phyloP scores from a whole-genome alignment of 805 yeast species.

The Metschnikowia gelsemii region DNA sequence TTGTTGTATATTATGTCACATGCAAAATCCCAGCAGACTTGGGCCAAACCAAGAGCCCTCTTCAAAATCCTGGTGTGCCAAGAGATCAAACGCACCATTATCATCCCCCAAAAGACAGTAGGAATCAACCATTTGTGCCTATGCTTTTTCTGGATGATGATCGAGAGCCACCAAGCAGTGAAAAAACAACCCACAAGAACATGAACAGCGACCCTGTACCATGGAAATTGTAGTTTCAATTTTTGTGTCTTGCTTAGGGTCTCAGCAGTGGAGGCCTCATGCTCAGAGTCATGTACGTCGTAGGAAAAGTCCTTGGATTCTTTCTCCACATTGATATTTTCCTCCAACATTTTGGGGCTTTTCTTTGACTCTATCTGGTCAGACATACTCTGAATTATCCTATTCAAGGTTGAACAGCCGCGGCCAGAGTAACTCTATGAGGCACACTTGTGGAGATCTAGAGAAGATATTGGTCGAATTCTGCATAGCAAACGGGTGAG shows the following conservation, averaged over 20 bases:
- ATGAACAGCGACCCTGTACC: slow-evolving; percentile 19
- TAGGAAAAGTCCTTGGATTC: slow-evolving; percentile 5
- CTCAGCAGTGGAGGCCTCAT: slow-evolving; percentile 9
- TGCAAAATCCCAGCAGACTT: slow-evolving; percentile 27
- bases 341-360: slow-evolving; percentile 8
- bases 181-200: slow-evolving; percentile 25
- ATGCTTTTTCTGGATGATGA: slow-evolving; percentile 48
- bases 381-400: slow-evolving; percentile 3
- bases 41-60: slow-evolving; percentile 15
- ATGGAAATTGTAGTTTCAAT: slow-evolving; percentile 16
- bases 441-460: no score
- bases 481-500: no score
- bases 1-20: slow-evolving; percentile 36
- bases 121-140: slow-evolving; percentile 59
- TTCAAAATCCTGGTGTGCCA: slow-evolving; percentile 41
- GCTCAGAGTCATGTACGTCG: slow-evolving; percentile 15
- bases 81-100: slow-evolving; percentile 52
- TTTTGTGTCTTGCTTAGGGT: slow-evolving; percentile 9
- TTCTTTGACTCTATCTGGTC: slow-evolving; percentile 8
- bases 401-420: no score
- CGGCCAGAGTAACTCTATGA: no score
- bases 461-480: no score
- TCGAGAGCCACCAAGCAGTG: slow-evolving; percentile 49
- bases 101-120: slow-evolving; percentile 49
- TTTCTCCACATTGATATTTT: slow-evolving; percentile 5